Evolutionary conservation across 495 filamentous ascomycete genomes (phyloP), one percentile per base, ranked within the genome.

Genomic region (Xylaria flabelliformis): DNA sequence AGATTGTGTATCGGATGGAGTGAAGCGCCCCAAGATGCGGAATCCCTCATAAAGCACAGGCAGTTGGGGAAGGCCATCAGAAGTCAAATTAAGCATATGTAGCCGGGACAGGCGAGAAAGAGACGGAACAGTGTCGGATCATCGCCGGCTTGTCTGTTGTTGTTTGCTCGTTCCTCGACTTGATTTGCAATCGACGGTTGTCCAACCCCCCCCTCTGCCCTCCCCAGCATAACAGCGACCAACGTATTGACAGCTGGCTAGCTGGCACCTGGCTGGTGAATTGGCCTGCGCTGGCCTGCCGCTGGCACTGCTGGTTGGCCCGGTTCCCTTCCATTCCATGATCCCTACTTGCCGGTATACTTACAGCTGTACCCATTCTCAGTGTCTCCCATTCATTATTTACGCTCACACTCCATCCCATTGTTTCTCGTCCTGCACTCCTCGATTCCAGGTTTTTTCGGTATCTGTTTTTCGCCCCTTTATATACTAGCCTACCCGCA

Each of bases 381-480:
- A 10, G 39, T 17, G 51, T 36, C 51, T 69, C 21, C 50, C 15
- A 1, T 13, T 56, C 50, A 55, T 17, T 64, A 64, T 71, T 48
- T 50, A 26, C 62, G 50, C 51, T 41, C 61, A 55, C 46, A 29
- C 59, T 65, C 59, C 69, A 42, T 24, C 50, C 63, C 62, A 72
- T 59, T 55, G 51, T 67, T 61, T 51, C 39, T 36, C 32, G 41
- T 64, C 36, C 24, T 62, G n/a, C 21, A 21, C n/a, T 64, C 59
- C 71, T 70, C 53, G 4, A 53, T 62, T 64, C 53, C 3, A 61
- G 39, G 59, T 36, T 34, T 50, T 64, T 32, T 64, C 56, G 71
- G 53, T 73, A 15, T 21, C 50, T 56, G 32, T 69, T 72, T 72
- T 53, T 72, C 73, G 75, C 71, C 74, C 76, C 80, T 76, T 72